Base-by-base conservation (phyloP, 352 stramenopile species). In the Phytopythium sindhum region DNA sequence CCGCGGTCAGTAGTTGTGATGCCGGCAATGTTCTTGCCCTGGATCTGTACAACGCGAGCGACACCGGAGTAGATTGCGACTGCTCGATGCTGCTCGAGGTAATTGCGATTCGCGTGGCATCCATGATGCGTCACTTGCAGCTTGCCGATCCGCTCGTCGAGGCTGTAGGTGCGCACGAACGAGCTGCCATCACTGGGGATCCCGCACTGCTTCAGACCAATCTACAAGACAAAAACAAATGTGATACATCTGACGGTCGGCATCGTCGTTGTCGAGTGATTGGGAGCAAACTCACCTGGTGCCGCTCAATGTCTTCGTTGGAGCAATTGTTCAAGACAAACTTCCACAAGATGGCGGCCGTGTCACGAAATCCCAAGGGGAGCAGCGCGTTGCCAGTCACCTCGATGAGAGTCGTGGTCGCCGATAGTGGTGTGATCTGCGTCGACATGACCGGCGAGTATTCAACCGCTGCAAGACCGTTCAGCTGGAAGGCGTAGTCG, bases 401-500 rank as follows among this genome's bases (percentile, higher is more conserved):
- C 41, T 55, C 41, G 21, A 51, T 19, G 24, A 54, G 28, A 4
- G 44, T 55, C 29, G n/a, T 55, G 24, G 42, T 55, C 23, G 57
- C 29, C 28, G 57, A 62, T 10, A 62, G 57, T 44, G 21, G 26
- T 6, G 29, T 33, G 23, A 62, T 9, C 41, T 55, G 39, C 42
- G 29, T 56, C 9, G 29, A 21, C 10, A 31, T 41, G 57, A 47
- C 31, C 12, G 57, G 29, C 11, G 57, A 8, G 26, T 45, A 24
- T 9, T 19, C 26, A 9, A n/a, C 45, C 10, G 8, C 14, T 8
- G 42, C 37, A 4, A 57, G 52, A 0, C 57, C 41, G 57, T 55
- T 41, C 29, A 53, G 26, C 11, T 55, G 57, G 28, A 62, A 62
- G 21, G 47, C 57, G 28, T 52, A 41, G n/a, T 62, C 57, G 23